Evolutionary conservation across 2,329 filamentous ascomycete genomes (phyloP).

Genomic region (Trichoderma aggressivum): DNA sequence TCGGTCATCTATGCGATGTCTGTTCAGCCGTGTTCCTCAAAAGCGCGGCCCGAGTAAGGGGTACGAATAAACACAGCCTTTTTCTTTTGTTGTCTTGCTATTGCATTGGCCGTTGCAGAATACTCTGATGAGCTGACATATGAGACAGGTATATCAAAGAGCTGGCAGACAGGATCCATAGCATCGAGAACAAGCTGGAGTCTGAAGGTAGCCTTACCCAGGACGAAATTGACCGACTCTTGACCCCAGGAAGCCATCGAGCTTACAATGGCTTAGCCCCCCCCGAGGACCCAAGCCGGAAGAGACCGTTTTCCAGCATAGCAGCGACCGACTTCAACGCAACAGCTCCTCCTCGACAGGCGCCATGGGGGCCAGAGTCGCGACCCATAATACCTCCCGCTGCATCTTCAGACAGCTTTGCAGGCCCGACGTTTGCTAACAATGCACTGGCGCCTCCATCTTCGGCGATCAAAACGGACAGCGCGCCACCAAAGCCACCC

Average conservation of each 20-base stretch:
- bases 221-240: conserved; percentile 45
- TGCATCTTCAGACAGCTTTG: conserved; percentile 33
- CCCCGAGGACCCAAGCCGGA: conserved; percentile 35
- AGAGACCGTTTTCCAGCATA: conserved; percentile 49
- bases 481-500: conserved; percentile 36
- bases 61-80: conserved; percentile 37
- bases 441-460: conserved; percentile 47
- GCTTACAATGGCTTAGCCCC: conserved; percentile 28
- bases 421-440: conserved; percentile 34
- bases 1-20: conserved; percentile 69
- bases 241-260: conserved; percentile 34
- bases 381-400: conserved; percentile 43
- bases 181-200: conserved; percentile 74
- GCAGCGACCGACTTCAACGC: conserved; percentile 41
- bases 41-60: conserved; percentile 89
- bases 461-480: conserved; percentile 37
- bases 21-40: conserved; percentile 84
- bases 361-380: conserved; percentile 47
- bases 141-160: conserved; percentile 77
- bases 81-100: not conserved
- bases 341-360: conserved; percentile 41
- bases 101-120: not conserved
- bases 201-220: conserved; percentile 44
- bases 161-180: conserved; percentile 78
- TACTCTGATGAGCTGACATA: conserved; percentile 11